phyloP scores from a whole-genome alignment of 106 monocot genomes.

The Acorus calamus region DNA sequence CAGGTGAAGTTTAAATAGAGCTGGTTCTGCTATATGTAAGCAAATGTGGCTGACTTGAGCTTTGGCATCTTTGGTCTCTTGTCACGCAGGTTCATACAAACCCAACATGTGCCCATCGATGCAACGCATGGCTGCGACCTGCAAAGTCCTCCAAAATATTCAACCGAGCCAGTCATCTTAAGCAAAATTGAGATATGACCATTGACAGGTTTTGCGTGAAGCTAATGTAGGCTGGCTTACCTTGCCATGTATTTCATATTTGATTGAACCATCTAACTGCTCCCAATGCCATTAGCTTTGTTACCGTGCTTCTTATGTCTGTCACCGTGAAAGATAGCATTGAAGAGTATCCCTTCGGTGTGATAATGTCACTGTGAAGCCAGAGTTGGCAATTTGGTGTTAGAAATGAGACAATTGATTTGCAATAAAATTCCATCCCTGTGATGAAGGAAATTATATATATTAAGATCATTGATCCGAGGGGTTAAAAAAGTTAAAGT shows the following conservation, averaged over 20 bases:
- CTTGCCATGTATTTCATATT: constrained; percentile 92
- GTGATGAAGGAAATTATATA: too few relatives aligned
- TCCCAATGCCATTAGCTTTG: constrained; percentile 67
- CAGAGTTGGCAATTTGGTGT: not conserved
- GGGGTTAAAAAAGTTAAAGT: too few relatives aligned
- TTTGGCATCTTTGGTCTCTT: not conserved
- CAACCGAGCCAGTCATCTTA: not conserved
- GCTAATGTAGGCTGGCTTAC: constrained; percentile 13
- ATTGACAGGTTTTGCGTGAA: not conserved
- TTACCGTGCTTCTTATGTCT: constrained; percentile 62
- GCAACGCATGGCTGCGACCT: constrained; percentile 84
- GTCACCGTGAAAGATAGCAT: constrained; percentile 87
- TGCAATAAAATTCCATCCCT: too few relatives aligned
- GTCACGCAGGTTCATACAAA: constrained; percentile 71
- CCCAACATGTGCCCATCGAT: constrained; percentile 86
- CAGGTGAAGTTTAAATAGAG: not conserved
- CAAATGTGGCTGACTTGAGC: not conserved
- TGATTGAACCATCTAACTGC: constrained; percentile 83
- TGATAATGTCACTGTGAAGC: constrained; percentile 26
- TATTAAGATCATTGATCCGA: too few relatives aligned
- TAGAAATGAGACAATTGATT: too few relatives aligned
- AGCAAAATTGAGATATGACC: not conserved
- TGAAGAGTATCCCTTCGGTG: constrained; percentile 68
- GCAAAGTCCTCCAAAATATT: not conserved
- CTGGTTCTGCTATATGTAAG: not conserved